These are phyloP conservation scores for Candida xiaguanensis DNA, from an alignment of 805 yeast species.

Conservation along the genomic window DNA sequence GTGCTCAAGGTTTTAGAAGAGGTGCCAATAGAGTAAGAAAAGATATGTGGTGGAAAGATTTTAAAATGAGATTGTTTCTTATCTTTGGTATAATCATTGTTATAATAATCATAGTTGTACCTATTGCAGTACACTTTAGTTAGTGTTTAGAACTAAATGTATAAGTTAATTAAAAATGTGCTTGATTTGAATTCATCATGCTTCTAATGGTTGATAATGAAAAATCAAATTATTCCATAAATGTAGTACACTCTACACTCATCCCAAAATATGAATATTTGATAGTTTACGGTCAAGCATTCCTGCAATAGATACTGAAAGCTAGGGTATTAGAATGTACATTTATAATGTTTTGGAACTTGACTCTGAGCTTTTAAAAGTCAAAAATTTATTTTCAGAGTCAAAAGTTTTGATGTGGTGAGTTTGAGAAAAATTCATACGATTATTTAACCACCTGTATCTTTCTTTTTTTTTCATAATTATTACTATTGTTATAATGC, in stretches of 20 bases:
- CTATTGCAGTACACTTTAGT: slow-evolving; percentile 42
- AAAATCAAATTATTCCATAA: too few relatives aligned
- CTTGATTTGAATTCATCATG: too few relatives aligned
- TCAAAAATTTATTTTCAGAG: background rate
- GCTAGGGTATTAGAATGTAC: too few relatives aligned
- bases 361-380: too few relatives aligned
- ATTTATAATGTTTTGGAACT: too few relatives aligned
- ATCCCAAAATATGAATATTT: too few relatives aligned
- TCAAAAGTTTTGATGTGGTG: background rate
- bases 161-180: too few relatives aligned
- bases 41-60: slow-evolving; percentile 98
- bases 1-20: slow-evolving; percentile 92
- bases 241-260: too few relatives aligned
- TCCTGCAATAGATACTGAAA: too few relatives aligned
- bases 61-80: slow-evolving; percentile 92
- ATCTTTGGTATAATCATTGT: slow-evolving; percentile 75
- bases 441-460: background rate
- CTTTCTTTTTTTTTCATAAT: background rate
- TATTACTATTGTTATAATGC: slow-evolving; percentile 4
- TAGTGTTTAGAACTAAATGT: background rate
- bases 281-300: too few relatives aligned
- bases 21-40: slow-evolving; percentile 97
- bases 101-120: slow-evolving; percentile 84
- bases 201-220: too few relatives aligned
- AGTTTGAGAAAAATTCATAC: slow-evolving; percentile 1